These are phyloP conservation scores for Xylaria curta DNA, from an alignment of 495 filamentous ascomycete genomes.

Conservation along the genomic window DNA sequence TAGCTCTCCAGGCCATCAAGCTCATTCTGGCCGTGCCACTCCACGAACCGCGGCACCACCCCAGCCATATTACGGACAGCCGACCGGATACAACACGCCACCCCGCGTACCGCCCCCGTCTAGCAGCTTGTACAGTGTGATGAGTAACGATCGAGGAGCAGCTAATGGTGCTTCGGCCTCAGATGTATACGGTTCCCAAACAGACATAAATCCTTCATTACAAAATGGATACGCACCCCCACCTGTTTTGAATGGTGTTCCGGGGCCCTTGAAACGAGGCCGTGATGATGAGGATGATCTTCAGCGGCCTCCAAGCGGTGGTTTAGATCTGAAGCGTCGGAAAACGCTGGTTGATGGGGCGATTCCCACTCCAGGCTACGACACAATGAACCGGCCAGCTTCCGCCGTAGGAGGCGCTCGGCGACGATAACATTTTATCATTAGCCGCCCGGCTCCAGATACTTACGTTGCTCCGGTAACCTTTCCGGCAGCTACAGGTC, in stretches of 20 bases:
- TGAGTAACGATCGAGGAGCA: slow-evolving; percentile 79
- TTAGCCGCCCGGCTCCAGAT: neutral
- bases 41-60: slow-evolving; percentile 74
- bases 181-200: slow-evolving; percentile 73
- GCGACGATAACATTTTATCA: slow-evolving; percentile 36
- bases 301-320: slow-evolving; percentile 71
- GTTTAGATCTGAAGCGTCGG: slow-evolving; percentile 78
- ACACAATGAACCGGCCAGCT: slow-evolving; percentile 53
- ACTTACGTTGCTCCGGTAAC: neutral
- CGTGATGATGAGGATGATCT: slow-evolving; percentile 79
- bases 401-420: slow-evolving; percentile 44
- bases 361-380: slow-evolving; percentile 53
- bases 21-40: slow-evolving; percentile 84
- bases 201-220: slow-evolving; percentile 63
- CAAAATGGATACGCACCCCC: slow-evolving; percentile 62
- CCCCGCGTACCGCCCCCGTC: slow-evolving; percentile 73
- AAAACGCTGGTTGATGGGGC: slow-evolving; percentile 72
- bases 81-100: slow-evolving; percentile 77
- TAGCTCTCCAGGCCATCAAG: slow-evolving; percentile 83
- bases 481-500: neutral
- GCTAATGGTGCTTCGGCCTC: slow-evolving; percentile 67
- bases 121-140: slow-evolving; percentile 87
- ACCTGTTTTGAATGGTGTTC: slow-evolving; percentile 70
- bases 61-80: slow-evolving; percentile 73
- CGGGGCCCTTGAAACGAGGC: slow-evolving; percentile 74